Conservation (phyloP, 129 eudicot species). For the Glebionis coronaria region DNA sequence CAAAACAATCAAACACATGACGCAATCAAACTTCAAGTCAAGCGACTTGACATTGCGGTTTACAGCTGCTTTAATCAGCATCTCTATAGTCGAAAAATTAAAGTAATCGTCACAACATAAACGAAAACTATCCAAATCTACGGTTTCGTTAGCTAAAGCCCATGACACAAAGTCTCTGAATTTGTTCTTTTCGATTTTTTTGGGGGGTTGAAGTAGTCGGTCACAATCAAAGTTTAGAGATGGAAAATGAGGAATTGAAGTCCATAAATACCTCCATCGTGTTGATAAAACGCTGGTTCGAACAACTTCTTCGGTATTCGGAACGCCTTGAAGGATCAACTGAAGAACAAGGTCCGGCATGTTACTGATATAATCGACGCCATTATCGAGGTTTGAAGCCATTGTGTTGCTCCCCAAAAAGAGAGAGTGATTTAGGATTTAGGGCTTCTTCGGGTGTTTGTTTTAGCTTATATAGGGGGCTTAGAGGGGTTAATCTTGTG, state of each 20-base stretch:
- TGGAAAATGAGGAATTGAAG: not conserved
- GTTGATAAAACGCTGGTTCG: not conserved
- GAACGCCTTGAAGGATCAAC: too few species aligned
- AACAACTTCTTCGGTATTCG: too few species aligned
- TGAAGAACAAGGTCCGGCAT: not conserved
- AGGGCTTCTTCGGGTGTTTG: too few species aligned
- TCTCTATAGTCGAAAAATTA: not conserved
- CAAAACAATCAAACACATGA: too few species aligned
- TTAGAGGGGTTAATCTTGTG: too few species aligned
- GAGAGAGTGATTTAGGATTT: too few species aligned
- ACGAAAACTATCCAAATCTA: not conserved
- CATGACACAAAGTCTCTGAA: not conserved
- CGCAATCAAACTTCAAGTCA: not conserved
- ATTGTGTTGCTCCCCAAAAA: too few species aligned
- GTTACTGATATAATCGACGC: not conserved
- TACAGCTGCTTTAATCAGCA: not conserved
- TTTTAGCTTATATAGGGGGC: too few species aligned
- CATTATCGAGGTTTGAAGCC: not conserved
- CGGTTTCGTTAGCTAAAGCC: not conserved
- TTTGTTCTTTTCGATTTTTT: too few species aligned
- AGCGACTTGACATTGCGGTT: not conserved
- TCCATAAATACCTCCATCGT: slow-evolving; percentile 10
- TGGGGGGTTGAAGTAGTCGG: too few species aligned
- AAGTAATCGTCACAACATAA: not conserved
- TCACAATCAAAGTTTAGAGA: too few species aligned